phyloP scores from a whole-genome alignment of 1,139 yeast genomes.

The Protomyces pachydermus region DNA sequence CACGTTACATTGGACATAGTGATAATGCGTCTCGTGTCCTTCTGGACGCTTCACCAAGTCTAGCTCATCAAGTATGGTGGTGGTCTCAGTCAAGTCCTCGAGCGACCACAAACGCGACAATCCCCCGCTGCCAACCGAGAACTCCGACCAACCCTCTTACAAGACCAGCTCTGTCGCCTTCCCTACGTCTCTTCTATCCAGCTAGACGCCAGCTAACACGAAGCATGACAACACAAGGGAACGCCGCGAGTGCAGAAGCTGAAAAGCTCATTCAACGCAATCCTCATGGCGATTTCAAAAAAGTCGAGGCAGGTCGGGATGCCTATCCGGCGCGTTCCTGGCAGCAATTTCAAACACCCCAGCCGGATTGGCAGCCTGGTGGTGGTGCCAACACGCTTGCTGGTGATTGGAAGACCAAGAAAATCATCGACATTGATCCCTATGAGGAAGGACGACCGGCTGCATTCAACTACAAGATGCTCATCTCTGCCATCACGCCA shows the following conservation, averaged over 20 bases:
- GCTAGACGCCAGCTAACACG: background rate
- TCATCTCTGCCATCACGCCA: constrained; percentile 52
- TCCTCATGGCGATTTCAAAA: constrained; percentile 14
- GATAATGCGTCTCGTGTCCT: too few relatives aligned
- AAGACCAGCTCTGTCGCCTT: too few relatives aligned
- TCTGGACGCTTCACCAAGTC: too few relatives aligned
- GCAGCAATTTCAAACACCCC: constrained; percentile 33
- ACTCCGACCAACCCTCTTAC: too few relatives aligned
- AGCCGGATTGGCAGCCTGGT: constrained; percentile 49
- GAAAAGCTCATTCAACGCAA: constrained; percentile 3
- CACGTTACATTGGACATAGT: too few relatives aligned
- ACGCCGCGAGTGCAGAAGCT: background rate
- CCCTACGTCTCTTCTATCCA: too few relatives aligned
- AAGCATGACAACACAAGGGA: background rate
- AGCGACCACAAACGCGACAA: too few relatives aligned
- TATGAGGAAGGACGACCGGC: constrained; percentile 45
- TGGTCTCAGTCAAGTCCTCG: too few relatives aligned
- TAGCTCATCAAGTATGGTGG: too few relatives aligned
- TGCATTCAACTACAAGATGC: constrained; percentile 49
- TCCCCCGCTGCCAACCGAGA: too few relatives aligned
- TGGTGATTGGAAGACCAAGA: constrained; percentile 41
- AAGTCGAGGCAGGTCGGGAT: constrained; percentile 2
- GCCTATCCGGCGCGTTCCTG: background rate
- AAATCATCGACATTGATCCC: constrained; percentile 51
- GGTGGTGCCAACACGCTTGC: constrained; percentile 44